phyloP scores from a whole-genome alignment of 2,329 filamentous ascomycete species.

The Alternaria angustiovoidea region DNA sequence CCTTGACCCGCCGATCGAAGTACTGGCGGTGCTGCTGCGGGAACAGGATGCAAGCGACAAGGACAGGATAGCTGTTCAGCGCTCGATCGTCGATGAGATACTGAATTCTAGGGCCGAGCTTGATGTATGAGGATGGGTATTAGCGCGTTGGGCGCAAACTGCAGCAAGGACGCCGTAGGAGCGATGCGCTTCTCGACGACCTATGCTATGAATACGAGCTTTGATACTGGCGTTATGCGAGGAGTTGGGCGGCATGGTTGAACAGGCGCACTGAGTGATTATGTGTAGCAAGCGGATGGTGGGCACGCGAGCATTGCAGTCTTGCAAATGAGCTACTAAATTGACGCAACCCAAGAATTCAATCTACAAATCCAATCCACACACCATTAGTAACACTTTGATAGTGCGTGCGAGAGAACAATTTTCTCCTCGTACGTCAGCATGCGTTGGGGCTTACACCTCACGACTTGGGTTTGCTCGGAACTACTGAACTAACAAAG shows the following conservation, averaged over 20 bases:
- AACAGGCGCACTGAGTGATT: not conserved
- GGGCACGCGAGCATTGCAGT: slow-evolving; percentile 13
- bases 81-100: slow-evolving; percentile 77
- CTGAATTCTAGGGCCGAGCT: slow-evolving; percentile 59
- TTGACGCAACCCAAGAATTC: not conserved
- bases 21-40: slow-evolving; percentile 82
- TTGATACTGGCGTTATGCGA: not conserved
- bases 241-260: slow-evolving; percentile 5
- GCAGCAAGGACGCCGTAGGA: not conserved
- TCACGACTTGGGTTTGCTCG: slow-evolving; percentile 4
- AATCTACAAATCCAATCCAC: not conserved
- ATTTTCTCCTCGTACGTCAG: slow-evolving; percentile 19
- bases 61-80: slow-evolving; percentile 64
- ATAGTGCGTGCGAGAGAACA: slow-evolving; percentile 1
- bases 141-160: not conserved
- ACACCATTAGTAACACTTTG: not conserved
- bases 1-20: slow-evolving; percentile 87
- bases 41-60: slow-evolving; percentile 63
- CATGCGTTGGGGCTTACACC: slow-evolving; percentile 18
- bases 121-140: slow-evolving; percentile 34
- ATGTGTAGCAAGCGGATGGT: not conserved
- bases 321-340: not conserved
- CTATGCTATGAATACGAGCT: not conserved
- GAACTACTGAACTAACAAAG: slow-evolving; percentile 21
- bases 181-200: not conserved